Base-by-base conservation (phyloP, 2,329 filamentous ascomycete genomes). In the Xylariaceae sp. region DNA sequence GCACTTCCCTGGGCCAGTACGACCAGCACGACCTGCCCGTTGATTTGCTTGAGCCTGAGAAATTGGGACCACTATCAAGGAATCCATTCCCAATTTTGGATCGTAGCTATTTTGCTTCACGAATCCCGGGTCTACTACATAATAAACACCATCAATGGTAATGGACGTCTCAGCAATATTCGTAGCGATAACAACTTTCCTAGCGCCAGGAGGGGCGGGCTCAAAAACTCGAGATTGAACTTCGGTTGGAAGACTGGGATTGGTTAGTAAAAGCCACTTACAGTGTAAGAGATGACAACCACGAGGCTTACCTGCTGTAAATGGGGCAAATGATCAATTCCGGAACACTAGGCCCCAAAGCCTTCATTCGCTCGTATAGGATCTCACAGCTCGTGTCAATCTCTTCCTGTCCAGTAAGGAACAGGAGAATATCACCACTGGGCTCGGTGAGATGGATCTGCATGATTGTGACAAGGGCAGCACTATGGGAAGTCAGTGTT, bases 91-190 rank as follows among this genome's bases (percentile, higher is more conserved):
- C 2, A 97, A 81, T 72, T 97, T 97, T 0, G 92, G 89, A 67
- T 99, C 92, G 68, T 96, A 99, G 1, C 89, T 91, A 63, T 94
- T 96, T 68, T 97, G 91, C 75, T 99, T 99, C 58, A 96, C 92
- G 63, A 97, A 99, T 1, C 94, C 94, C 2, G 94, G 91, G 65
- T 99, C 94, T 12, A 99, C 86, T 19, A 99, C 95, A 67, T 95
- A 97, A 74, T 92, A 96, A 62, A 99, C 96, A 47, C 92, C 88
- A 68, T 99, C 94, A 61, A 99, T 97, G 0, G 94, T 99, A 67
- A 99, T 94, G 52, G 90, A 96, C 0, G 94, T 99, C 69, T 99
- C 94, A 0, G 94, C 94, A 66, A 99, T 99, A 65, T 99, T 99
- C 37, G 94, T 99, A 2, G 94, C 94, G 68, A 99, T 95, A 56